Conservation (phyloP, 768 basidiomycete species). For the Lyophyllum shimeji region DNA sequence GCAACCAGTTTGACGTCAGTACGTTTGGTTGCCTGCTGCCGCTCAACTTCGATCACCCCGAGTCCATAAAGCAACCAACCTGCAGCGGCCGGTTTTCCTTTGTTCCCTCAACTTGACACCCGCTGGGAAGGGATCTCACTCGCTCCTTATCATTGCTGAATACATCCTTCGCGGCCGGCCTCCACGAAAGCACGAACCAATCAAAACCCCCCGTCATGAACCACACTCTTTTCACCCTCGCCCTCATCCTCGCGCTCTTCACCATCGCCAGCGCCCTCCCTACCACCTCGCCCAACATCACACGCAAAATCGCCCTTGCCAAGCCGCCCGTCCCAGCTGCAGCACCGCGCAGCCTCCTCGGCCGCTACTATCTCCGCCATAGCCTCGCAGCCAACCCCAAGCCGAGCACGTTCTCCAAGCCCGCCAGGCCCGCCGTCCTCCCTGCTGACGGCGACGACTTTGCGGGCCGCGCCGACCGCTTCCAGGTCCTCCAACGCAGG, state of each 20-base stretch:
- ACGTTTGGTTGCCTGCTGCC: background rate
- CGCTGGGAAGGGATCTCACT: constrained; percentile 5
- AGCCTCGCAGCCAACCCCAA: background rate
- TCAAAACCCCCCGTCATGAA: background rate
- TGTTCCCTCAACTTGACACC: background rate
- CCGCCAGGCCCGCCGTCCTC: background rate
- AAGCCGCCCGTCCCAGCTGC: constrained; percentile 10
- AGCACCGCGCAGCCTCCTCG: constrained; percentile 22
- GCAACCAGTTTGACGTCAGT: constrained; percentile 1
- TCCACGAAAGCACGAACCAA: constrained; percentile 5
- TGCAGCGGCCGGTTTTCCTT: background rate
- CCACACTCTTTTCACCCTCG: constrained; percentile 23
- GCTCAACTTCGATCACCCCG: constrained; percentile 3
- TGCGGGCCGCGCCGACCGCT: constrained; percentile 7
- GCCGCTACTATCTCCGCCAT: constrained; percentile 19
- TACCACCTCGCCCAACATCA: constrained; percentile 26
- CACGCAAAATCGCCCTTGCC: constrained; percentile 7
- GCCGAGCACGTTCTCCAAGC: background rate
- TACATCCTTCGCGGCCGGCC: constrained; percentile 13
- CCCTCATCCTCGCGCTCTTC: constrained; percentile 37
- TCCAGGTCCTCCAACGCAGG: constrained; percentile 8
- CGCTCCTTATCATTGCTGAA: background rate
- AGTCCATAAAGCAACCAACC: background rate
- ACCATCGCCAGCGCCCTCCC: constrained; percentile 34
- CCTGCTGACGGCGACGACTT: background rate